phyloP scores from a whole-genome alignment of 108 stramenopile species.

The Nannochloropsis gaditana region DNA sequence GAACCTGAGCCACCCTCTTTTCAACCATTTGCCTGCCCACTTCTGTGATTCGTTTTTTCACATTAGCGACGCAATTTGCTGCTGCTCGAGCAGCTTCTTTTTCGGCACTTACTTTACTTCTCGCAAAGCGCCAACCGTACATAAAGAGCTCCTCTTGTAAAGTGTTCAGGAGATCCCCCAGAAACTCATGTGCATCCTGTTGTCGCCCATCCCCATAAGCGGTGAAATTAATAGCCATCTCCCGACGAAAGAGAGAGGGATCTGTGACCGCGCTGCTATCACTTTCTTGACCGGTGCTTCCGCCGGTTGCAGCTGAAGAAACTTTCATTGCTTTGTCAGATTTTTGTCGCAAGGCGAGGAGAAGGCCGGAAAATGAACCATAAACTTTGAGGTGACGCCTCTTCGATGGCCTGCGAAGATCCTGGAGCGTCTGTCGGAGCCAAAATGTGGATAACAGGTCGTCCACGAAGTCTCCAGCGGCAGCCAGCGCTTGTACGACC shows the following conservation, averaged over 20 bases:
- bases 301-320: background rate
- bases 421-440: background rate
- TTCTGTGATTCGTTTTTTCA: background rate
- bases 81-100: background rate
- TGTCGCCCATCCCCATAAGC: background rate
- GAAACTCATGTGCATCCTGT: constrained; percentile 46
- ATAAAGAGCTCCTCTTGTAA: constrained; percentile 26
- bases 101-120: background rate
- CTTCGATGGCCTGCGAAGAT: background rate
- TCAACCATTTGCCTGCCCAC: background rate
- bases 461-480: background rate
- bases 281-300: background rate
- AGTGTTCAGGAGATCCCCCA: constrained; percentile 30
- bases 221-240: background rate
- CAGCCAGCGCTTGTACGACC: background rate
- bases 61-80: background rate
- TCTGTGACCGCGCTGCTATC: background rate
- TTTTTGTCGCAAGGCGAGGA: background rate
- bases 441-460: background rate
- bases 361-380: background rate
- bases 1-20: background rate
- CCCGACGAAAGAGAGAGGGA: constrained; percentile 13
- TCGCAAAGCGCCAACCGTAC: background rate
- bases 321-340: too few relatives aligned
- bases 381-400: background rate